These are phyloP conservation scores for Schizosaccharomyces cryophilus DNA, from an alignment of 805 yeast species.

Conservation along the genomic window DNA sequence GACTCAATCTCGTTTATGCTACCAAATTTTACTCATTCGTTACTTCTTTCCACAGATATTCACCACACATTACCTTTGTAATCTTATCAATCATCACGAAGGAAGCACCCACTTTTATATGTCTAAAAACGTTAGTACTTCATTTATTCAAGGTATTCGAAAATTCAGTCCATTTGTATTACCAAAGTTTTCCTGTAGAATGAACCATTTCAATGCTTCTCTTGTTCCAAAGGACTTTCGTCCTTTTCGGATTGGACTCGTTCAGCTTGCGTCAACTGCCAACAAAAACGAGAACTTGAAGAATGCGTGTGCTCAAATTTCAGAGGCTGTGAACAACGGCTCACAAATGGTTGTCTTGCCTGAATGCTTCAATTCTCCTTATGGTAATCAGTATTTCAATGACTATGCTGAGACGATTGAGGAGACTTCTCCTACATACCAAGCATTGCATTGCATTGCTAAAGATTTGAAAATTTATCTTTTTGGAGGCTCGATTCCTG, in stretches of 20 bases:
- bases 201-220: not conserved
- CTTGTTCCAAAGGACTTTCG: not conserved
- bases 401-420: slow-evolving; percentile 64
- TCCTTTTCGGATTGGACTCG: slow-evolving; percentile 30
- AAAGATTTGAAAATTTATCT: slow-evolving; percentile 26
- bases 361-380: slow-evolving; percentile 92
- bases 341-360: slow-evolving; percentile 68
- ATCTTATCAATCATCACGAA: too few species aligned
- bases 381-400: slow-evolving; percentile 62
- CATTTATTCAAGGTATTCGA: too few species aligned
- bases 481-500: slow-evolving; percentile 88
- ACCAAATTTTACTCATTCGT: too few species aligned
- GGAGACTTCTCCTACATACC: slow-evolving; percentile 25
- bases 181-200: not conserved
- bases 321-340: slow-evolving; percentile 38
- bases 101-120: too few species aligned
- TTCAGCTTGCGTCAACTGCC: slow-evolving; percentile 62
- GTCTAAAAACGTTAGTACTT: too few species aligned
- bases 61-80: too few species aligned
- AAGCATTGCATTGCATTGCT: slow-evolving; percentile 35
- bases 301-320: slow-evolving; percentile 39
- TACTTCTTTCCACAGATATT: too few species aligned
- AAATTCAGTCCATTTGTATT: not conserved
- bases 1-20: too few species aligned
- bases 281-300: slow-evolving; percentile 57